Conservation (phyloP, 495 filamentous ascomycete genomes). For the Neurospora cerealis region DNA sequence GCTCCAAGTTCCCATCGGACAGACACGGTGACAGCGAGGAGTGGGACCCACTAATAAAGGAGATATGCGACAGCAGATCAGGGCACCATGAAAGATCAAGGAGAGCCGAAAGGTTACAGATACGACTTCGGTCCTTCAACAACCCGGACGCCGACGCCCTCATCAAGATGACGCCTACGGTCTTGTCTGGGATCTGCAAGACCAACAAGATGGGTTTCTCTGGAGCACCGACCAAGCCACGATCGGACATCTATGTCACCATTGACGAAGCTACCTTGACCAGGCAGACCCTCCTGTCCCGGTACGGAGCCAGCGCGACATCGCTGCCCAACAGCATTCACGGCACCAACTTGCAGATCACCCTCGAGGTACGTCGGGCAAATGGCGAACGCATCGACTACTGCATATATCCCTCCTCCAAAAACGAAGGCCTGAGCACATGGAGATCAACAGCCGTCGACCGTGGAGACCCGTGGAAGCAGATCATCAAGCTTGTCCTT, state of each 20-base stretch:
- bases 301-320: conserved; percentile 67
- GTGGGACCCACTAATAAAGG: conserved; percentile 67
- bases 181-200: conserved; percentile 68
- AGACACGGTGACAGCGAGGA: conserved; percentile 49
- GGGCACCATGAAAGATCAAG: conserved; percentile 63
- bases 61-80: conserved; percentile 61
- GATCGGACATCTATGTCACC: conserved; percentile 92
- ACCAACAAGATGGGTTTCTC: conserved; percentile 92
- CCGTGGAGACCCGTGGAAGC: conserved; percentile 71
- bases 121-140: conserved; percentile 68
- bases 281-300: conserved; percentile 65
- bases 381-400: conserved; percentile 72
- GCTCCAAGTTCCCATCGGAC: conserved; percentile 31
- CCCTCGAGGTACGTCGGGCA: conserved; percentile 71
- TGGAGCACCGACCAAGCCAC: conserved; percentile 72
- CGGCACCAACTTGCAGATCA: conserved; percentile 74
- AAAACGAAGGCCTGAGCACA: conserved; percentile 59
- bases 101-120: conserved; percentile 59
- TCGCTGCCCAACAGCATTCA: conserved; percentile 50
- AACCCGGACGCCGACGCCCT: conserved; percentile 66
- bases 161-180: conserved; percentile 76
- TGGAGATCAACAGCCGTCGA: conserved; percentile 81
- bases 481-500: conserved; percentile 77
- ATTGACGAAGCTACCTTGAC: conserved; percentile 65
- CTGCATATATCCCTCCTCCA: conserved; percentile 81